phyloP scores from a whole-genome alignment of 2,329 filamentous ascomycete species.

The Aphanoascus verrucosus region DNA sequence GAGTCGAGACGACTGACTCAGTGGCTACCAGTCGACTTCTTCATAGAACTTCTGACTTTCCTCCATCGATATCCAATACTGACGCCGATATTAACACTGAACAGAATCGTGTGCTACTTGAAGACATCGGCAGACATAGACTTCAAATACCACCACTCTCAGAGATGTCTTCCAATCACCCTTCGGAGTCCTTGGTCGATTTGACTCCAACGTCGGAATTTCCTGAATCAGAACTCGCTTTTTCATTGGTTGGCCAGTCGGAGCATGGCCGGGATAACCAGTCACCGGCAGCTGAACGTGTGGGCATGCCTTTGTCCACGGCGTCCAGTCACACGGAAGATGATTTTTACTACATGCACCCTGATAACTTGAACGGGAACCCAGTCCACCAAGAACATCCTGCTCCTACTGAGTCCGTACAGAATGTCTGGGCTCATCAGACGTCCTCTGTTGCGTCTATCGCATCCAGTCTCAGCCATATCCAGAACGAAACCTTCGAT shows the following conservation, averaged over 20 bases:
- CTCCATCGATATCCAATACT: slow-evolving; percentile 18
- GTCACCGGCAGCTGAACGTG: slow-evolving; percentile 20
- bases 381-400: not conserved
- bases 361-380: slow-evolving; percentile 14
- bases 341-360: slow-evolving; percentile 28
- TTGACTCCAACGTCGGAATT: slow-evolving; percentile 35
- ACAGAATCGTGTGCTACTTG: slow-evolving; percentile 16
- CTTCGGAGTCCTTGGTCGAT: slow-evolving; percentile 35
- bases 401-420: not conserved
- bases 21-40: slow-evolving; percentile 21
- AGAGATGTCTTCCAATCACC: slow-evolving; percentile 29
- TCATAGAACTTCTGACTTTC: slow-evolving; percentile 13
- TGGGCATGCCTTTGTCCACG: slow-evolving; percentile 18
- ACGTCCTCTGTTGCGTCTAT: slow-evolving; percentile 30
- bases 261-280: slow-evolving; percentile 15
- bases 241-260: not conserved
- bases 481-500: slow-evolving; percentile 24
- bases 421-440: not conserved
- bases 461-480: slow-evolving; percentile 30
- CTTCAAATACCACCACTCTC: slow-evolving; percentile 23
- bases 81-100: slow-evolving; percentile 10
- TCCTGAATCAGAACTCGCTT: slow-evolving; percentile 8
- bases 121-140: slow-evolving; percentile 18
- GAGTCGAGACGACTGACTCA: slow-evolving; percentile 24
- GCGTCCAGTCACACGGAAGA: slow-evolving; percentile 24